A percentile compares a stretch with the other conserved stretches of the same genome.
Conservation (phyloP, 495 filamentous ascomycete species). For the Amphirosellinia nigrospora region DNA sequence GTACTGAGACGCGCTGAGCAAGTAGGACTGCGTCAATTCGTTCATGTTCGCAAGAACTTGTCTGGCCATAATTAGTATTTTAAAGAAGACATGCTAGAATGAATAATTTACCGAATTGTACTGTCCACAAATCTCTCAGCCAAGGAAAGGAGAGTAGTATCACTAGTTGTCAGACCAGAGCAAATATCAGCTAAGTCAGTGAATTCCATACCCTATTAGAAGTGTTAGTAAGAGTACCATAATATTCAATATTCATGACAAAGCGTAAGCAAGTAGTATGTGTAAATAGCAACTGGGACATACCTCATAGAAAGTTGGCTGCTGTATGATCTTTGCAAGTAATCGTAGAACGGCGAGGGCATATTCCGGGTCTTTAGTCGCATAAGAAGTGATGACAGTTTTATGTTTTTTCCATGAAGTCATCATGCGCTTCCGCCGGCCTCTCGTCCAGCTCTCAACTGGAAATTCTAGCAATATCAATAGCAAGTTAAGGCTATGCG, state of each 20-base stretch:
- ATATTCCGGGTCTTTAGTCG: slow-evolving; percentile 31
- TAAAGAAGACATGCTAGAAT: background rate
- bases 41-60: slow-evolving; percentile 37
- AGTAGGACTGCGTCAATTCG: slow-evolving; percentile 30
- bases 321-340: slow-evolving; percentile 53
- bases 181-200: slow-evolving; percentile 42
- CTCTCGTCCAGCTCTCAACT: slow-evolving; percentile 39
- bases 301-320: slow-evolving; percentile 58
- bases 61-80: slow-evolving; percentile 29
- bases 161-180: slow-evolving; percentile 27
- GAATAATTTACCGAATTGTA: slow-evolving; percentile 33
- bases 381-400: slow-evolving; percentile 24
- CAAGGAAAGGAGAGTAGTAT: slow-evolving; percentile 21
- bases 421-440: slow-evolving; percentile 47
- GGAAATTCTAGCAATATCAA: slow-evolving; percentile 29
- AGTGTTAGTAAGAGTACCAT: slow-evolving; percentile 21
- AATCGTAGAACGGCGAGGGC: slow-evolving; percentile 46
- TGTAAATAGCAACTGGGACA: background rate
- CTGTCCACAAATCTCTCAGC: slow-evolving; percentile 34
- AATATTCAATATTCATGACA: background rate
- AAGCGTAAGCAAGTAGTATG: background rate
- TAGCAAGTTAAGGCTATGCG: slow-evolving; percentile 28
- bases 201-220: slow-evolving; percentile 44
- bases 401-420: slow-evolving; percentile 39
- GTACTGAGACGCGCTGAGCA: slow-evolving; percentile 31